Conservation (phyloP, 768 basidiomycete genomes). For the Rhodosporidiobolus sp. region DNA sequence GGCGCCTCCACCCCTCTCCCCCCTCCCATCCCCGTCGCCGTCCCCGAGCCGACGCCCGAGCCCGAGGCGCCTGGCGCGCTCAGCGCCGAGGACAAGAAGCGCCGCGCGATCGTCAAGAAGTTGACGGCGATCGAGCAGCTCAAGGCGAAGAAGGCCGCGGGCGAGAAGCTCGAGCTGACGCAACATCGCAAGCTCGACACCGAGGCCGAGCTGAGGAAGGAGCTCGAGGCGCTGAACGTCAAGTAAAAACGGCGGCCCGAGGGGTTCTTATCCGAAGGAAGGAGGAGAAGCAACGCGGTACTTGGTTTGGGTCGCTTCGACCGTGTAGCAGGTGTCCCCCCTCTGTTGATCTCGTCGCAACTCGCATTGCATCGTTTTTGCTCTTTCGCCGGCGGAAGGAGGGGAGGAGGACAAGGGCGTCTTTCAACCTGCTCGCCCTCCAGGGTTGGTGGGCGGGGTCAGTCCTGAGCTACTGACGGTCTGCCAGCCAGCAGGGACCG, state of each 20-base stretch:
- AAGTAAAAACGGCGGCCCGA: neutral
- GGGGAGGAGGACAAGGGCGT: neutral
- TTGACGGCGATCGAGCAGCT: conserved; percentile 98
- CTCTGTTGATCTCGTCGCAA: neutral
- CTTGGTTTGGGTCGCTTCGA: too few species aligned
- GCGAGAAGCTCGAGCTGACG: conserved; percentile 88
- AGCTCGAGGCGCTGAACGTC: conserved; percentile 27
- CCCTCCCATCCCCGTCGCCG: conserved; percentile 16
- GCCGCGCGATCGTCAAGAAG: conserved; percentile 94
- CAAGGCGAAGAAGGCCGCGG: conserved; percentile 83
- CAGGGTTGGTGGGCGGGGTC: too few species aligned
- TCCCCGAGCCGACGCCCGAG: conserved; percentile 43
- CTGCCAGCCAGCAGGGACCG: too few species aligned
- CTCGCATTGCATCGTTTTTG: conserved; percentile 1
- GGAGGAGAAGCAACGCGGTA: too few species aligned
- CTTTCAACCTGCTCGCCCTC: too few species aligned
- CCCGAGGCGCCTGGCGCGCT: conserved; percentile 50
- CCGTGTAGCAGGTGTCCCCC: too few species aligned
- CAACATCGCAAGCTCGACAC: conserved; percentile 86
- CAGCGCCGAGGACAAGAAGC: conserved; percentile 75
- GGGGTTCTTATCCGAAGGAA: too few species aligned
- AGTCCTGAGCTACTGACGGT: too few species aligned
- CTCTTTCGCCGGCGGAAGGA: neutral
- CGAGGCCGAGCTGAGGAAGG: conserved; percentile 38
- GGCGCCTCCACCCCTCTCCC: conserved; percentile 6